Conservation (phyloP, 2,329 filamentous ascomycete genomes). For the Colletotrichum eleusines region DNA sequence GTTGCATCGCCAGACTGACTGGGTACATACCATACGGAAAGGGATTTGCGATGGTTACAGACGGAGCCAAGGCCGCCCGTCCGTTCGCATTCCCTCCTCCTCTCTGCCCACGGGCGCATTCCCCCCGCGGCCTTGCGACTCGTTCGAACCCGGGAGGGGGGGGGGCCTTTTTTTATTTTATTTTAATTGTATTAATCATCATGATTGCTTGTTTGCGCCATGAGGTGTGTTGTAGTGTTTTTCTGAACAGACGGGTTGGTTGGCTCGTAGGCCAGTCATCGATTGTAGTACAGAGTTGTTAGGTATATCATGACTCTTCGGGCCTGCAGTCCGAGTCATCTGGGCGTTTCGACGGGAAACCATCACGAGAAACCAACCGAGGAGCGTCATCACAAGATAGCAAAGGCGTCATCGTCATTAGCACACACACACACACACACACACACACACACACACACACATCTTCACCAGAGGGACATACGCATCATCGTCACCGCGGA, state of each 20-base stretch:
- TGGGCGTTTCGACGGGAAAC: slow-evolving; percentile 25
- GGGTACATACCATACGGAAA: too few species aligned
- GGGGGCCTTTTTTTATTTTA: background rate
- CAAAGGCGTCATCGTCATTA: slow-evolving; percentile 11
- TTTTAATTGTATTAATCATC: too few species aligned
- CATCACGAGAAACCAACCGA: background rate
- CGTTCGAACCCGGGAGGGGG: background rate
- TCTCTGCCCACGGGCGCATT: slow-evolving; percentile 6
- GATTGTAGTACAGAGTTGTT: background rate
- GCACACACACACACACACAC: background rate
- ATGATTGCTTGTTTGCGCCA: slow-evolving; percentile 24
- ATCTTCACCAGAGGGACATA: background rate
- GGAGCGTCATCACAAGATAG: slow-evolving; percentile 30
- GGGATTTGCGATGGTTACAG: background rate
- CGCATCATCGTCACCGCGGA: slow-evolving; percentile 19
- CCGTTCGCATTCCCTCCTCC: slow-evolving; percentile 24
- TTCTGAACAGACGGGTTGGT: background rate
- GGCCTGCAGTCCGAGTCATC: slow-evolving; percentile 33
- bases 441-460: slow-evolving; percentile 5
- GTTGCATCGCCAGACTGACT: background rate
- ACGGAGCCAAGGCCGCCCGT: slow-evolving; percentile 28
- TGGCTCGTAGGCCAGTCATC: background rate
- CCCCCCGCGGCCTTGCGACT: slow-evolving; percentile 18
- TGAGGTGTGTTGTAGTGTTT: slow-evolving; percentile 23
- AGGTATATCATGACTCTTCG: slow-evolving; percentile 41